Percentiles rank a stretch among this genome's conserved stretches.
phyloP scores from a whole-genome alignment of 2,329 filamentous ascomycete species.

The Tolypocladium tundrense region DNA sequence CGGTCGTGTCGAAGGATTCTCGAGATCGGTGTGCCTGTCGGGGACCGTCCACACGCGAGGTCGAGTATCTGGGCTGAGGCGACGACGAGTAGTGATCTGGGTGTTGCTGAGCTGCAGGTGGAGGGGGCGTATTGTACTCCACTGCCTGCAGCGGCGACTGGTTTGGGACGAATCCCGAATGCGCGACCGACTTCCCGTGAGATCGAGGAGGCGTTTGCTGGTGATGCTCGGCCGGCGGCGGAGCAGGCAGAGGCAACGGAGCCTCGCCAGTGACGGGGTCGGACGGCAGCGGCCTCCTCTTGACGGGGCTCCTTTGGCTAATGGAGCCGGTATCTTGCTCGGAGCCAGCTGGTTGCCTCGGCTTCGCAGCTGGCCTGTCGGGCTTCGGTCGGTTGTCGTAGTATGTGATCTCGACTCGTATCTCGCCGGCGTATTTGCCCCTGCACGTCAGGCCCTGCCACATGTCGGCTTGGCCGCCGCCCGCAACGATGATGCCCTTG shows the following conservation, averaged over 20 bases:
- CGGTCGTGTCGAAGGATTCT: conserved; percentile 26
- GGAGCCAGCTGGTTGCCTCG: conserved; percentile 29
- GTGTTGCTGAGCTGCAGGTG: conserved; percentile 21
- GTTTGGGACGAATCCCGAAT: conserved; percentile 31
- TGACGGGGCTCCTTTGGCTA: conserved; percentile 53
- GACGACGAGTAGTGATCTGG: conserved; percentile 27
- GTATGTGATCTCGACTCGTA: conserved; percentile 90
- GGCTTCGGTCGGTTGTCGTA: conserved; percentile 82
- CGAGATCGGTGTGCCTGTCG: conserved; percentile 22
- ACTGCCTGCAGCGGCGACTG: conserved; percentile 43
- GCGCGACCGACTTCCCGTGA: conserved; percentile 29
- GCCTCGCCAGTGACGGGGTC: conserved; percentile 57
- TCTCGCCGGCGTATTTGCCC: conserved; percentile 91
- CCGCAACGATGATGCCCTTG: conserved; percentile 66
- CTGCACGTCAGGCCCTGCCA: conserved; percentile 85
- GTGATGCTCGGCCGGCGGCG: conserved; percentile 26
- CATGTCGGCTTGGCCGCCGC: conserved; percentile 85
- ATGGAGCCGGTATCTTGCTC: conserved; percentile 27
- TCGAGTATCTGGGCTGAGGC: conserved; percentile 13
- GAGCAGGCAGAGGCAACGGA: conserved; percentile 17
- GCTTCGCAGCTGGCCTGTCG: conserved; percentile 55
- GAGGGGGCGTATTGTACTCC: conserved; percentile 38
- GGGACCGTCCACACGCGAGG: conserved; percentile 10
- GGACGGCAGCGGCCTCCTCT: conserved; percentile 72
- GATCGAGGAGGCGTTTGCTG: conserved; percentile 36